Evolutionary conservation across 1,284 basidiomycete species (phyloP).

Genomic region (Xerocomus amazonicus): DNA sequence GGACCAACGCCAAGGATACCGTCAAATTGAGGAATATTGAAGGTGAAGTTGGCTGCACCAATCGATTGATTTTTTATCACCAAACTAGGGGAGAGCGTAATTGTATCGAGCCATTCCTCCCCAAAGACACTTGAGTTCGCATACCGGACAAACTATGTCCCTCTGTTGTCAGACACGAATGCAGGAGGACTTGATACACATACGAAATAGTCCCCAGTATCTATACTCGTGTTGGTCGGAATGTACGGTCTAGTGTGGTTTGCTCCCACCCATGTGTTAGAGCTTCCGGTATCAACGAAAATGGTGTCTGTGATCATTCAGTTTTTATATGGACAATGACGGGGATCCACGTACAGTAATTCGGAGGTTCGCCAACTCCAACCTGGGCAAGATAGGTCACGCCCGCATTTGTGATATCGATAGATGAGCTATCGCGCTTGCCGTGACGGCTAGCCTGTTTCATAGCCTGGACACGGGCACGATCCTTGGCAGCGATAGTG

Average conservation of each 20-base stretch:
- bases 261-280: conserved; percentile 38
- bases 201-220: conserved; percentile 42
- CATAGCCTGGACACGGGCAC: conserved; percentile 20
- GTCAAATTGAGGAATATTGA: conserved; percentile 44
- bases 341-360: conserved; percentile 34
- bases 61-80: conserved; percentile 49
- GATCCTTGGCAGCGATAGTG: conserved; percentile 14
- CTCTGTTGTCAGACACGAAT: neutral
- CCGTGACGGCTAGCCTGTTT: neutral
- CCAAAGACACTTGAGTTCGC: conserved; percentile 52
- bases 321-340: neutral
- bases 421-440: conserved; percentile 8
- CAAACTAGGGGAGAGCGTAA: conserved; percentile 41
- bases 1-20: conserved; percentile 59
- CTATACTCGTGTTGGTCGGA: conserved; percentile 38
- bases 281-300: conserved; percentile 33
- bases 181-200: neutral
- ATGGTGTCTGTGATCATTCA: conserved; percentile 22
- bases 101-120: conserved; percentile 47
- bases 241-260: conserved; percentile 32
- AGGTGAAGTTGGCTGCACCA: conserved; percentile 43
- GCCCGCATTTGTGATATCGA: conserved; percentile 8
- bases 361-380: conserved; percentile 44
- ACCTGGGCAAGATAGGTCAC: conserved; percentile 37
- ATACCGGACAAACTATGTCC: conserved; percentile 39